These are phyloP conservation scores for Candolleomyces efflorescens DNA, from an alignment of 768 basidiomycete genomes.

Conservation along the genomic window DNA sequence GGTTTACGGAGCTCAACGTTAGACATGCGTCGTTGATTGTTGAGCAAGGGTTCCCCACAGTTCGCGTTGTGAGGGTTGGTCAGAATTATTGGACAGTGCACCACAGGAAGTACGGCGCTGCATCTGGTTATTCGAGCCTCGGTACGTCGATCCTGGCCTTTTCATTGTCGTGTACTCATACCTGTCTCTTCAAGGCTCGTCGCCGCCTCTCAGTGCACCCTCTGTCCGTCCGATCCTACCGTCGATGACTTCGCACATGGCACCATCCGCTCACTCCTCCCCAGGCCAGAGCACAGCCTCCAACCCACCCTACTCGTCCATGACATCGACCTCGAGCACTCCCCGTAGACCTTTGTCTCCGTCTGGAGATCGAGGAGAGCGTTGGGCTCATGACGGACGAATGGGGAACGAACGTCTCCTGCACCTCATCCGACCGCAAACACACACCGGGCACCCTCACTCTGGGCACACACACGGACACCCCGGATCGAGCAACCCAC, in stretches of 20 bases:
- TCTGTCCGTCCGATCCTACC: not conserved
- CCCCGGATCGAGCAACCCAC: constrained; percentile 9
- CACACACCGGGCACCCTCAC: constrained; percentile 8
- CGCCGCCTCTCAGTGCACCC: not conserved
- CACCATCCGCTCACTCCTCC: not conserved
- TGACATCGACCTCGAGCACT: not conserved
- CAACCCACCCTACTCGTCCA: not conserved
- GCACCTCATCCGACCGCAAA: not conserved
- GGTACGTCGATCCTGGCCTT: not conserved
- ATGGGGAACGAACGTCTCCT: not conserved
- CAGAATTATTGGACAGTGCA: constrained; percentile 51
- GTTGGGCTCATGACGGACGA: not conserved
- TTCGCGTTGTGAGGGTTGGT: constrained; percentile 51
- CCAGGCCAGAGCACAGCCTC: not conserved
- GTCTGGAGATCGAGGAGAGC: not conserved
- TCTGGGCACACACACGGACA: constrained; percentile 10
- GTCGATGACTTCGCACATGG: not conserved
- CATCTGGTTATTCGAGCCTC: not conserved
- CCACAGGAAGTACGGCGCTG: constrained; percentile 13
- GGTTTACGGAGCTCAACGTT: constrained; percentile 45
- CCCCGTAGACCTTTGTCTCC: not conserved
- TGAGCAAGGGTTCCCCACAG: constrained; percentile 59
- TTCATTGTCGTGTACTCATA: not conserved
- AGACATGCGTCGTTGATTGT: constrained; percentile 40
- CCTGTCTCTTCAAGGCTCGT: constrained; percentile 2